These are phyloP conservation scores for Musa itinerans DNA, from an alignment of 176 grass and related monocot genomes.

Conservation along the genomic window DNA sequence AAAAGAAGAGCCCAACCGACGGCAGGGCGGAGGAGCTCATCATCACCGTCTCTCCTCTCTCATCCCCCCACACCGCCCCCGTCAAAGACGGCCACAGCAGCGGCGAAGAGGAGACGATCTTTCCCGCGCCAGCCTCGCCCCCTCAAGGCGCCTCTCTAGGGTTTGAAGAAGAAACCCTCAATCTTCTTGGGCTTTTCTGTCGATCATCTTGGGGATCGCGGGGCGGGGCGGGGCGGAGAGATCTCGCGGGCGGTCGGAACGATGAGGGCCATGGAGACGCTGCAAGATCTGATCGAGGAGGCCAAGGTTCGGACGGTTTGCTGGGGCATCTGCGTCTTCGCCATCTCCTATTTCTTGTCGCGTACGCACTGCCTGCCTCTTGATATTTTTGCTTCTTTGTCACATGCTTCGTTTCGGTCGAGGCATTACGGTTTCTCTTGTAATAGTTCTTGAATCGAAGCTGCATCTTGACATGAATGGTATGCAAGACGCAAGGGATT, in stretches of 20 bases:
- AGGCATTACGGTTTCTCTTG: no score
- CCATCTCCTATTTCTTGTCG: conserved; percentile 76
- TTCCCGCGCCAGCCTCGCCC: no score
- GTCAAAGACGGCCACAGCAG: background rate
- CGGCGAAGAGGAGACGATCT: background rate
- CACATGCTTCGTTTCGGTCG: no score
- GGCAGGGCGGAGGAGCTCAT: conserved; percentile 1
- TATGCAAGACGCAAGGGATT: no score
- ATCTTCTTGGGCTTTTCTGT: background rate
- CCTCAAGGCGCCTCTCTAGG: background rate
- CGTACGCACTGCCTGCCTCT: conserved; percentile 33
- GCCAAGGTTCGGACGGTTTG: conserved; percentile 67
- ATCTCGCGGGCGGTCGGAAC: background rate
- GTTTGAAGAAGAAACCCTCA: background rate
- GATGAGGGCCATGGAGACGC: conserved; percentile 62
- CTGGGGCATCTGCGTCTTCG: conserved; percentile 85
- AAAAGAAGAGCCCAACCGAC: background rate
- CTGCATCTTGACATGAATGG: background rate
- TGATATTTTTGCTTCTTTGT: background rate
- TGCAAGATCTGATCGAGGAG: conserved; percentile 98
- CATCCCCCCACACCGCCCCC: background rate
- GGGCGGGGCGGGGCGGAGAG: background rate
- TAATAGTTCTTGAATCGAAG: background rate
- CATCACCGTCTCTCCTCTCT: background rate
- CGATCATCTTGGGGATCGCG: no score